Evolutionary conservation across 768 basidiomycete genomes (phyloP).

Genomic region (Lactifluus subvellereus): DNA sequence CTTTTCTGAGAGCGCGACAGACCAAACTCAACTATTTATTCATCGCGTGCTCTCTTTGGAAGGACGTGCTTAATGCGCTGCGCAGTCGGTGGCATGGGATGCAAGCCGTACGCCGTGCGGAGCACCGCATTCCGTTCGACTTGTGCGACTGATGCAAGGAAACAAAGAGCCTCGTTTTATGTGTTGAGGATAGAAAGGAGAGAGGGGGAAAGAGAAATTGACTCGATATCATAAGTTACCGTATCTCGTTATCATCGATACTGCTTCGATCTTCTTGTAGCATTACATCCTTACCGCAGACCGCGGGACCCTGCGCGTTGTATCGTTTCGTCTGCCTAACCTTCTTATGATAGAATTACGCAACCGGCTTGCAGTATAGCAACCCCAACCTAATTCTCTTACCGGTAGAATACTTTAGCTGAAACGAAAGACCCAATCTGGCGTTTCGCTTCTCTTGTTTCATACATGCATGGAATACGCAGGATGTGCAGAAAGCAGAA

Average conservation of each 20-base stretch:
- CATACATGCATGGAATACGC: background rate
- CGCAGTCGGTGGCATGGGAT: slow-evolving; percentile 10
- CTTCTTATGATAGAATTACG: background rate
- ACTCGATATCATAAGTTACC: background rate
- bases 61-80: slow-evolving; percentile 11
- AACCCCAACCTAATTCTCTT: background rate
- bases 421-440: background rate
- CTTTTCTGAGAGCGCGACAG: background rate
- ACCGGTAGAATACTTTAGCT: background rate
- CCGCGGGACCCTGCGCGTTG: background rate
- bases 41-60: background rate
- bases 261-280: slow-evolving; percentile 10
- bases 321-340: background rate
- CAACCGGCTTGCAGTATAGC: background rate
- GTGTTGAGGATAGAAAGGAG: background rate
- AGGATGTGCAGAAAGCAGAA: background rate
- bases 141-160: slow-evolving; percentile 13
- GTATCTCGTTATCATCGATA: slow-evolving; percentile 1
- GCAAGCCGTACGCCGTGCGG: slow-evolving; percentile 11
- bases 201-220: background rate
- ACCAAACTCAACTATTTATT: background rate
- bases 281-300: background rate
- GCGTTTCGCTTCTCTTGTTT: background rate
- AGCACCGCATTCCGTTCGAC: slow-evolving; percentile 15
- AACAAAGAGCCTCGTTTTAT: background rate